A percentile compares a stretch with the other conserved stretches of the same genome.
These are phyloP conservation scores for Tolypocladium pustulatum DNA, from an alignment of 2,329 filamentous ascomycete species.

Conservation along the genomic window DNA sequence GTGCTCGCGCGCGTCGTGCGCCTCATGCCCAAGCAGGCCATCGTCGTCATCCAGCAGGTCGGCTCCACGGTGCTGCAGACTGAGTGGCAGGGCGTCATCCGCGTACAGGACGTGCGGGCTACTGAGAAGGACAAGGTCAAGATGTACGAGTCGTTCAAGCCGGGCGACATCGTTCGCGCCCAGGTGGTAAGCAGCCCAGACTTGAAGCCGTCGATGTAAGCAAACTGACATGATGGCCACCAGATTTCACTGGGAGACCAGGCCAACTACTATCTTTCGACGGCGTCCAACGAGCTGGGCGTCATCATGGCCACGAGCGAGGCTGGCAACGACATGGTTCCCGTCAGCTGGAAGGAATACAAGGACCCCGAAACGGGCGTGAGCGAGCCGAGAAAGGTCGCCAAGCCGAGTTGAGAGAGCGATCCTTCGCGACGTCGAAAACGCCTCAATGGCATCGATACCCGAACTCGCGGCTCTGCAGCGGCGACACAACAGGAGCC, in stretches of 20 bases:
- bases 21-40: conserved; percentile 75
- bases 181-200: conserved; percentile 48
- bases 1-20: conserved; percentile 81
- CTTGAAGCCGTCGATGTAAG: not conserved
- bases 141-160: conserved; percentile 82
- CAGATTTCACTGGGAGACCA: conserved; percentile 87
- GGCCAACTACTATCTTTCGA: conserved; percentile 89
- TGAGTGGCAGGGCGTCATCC: conserved; percentile 76
- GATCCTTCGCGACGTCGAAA: not conserved
- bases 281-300: conserved; percentile 80
- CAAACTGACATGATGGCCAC: not conserved
- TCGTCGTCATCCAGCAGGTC: conserved; percentile 77
- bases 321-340: conserved; percentile 80
- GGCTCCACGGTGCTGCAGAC: conserved; percentile 61
- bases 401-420: conserved; percentile 66
- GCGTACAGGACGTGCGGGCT: conserved; percentile 82
- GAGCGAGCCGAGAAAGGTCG: conserved; percentile 80
- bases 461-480: not conserved
- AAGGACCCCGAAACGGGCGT: conserved; percentile 68
- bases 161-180: conserved; percentile 83
- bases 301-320: conserved; percentile 91
- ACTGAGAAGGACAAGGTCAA: conserved; percentile 94
- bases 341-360: conserved; percentile 93
- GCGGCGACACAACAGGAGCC: not conserved
- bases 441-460: not conserved